Evolutionary conservation across 495 filamentous ascomycete genomes (phyloP).

Genomic region (Neurospora sp.): DNA sequence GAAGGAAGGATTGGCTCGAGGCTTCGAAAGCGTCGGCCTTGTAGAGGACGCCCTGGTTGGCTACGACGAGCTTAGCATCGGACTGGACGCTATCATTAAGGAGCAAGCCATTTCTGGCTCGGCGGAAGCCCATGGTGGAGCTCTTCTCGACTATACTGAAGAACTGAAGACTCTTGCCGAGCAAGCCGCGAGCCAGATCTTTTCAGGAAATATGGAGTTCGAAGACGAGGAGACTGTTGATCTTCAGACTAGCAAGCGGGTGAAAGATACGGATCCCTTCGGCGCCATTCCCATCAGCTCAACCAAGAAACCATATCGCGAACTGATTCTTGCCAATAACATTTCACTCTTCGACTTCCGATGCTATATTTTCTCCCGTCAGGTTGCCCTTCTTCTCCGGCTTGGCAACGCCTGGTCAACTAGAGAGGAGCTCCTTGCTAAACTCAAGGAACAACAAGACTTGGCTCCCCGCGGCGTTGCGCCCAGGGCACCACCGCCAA

Average conservation of each 20-base stretch:
- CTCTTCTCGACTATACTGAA: conserved; percentile 58
- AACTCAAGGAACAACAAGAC: conserved; percentile 47
- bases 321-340: conserved; percentile 87
- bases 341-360: conserved; percentile 97
- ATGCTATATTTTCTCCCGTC: conserved; percentile 86
- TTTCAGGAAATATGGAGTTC: conserved; percentile 23
- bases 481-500: conserved; percentile 32
- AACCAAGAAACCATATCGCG: conserved; percentile 73
- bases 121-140: conserved; percentile 50
- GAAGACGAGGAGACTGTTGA: conserved; percentile 38
- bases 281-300: conserved; percentile 59
- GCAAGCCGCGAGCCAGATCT: conserved; percentile 29
- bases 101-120: conserved; percentile 52
- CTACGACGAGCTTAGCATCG: conserved; percentile 85
- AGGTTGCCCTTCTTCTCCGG: conserved; percentile 73
- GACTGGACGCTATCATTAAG: conserved; percentile 68
- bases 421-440: conserved; percentile 44
- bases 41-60: conserved; percentile 89
- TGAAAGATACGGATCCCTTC: conserved; percentile 18
- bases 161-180: conserved; percentile 54
- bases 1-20: conserved; percentile 86
- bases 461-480: conserved; percentile 41
- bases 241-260: conserved; percentile 28
- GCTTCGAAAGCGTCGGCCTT: conserved; percentile 91
- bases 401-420: conserved; percentile 60